Percentiles rank a stretch among this genome's conserved stretches.
These are phyloP conservation scores for Debaryomyces maramus DNA, from an alignment of 805 yeast species.

Conservation along the genomic window DNA sequence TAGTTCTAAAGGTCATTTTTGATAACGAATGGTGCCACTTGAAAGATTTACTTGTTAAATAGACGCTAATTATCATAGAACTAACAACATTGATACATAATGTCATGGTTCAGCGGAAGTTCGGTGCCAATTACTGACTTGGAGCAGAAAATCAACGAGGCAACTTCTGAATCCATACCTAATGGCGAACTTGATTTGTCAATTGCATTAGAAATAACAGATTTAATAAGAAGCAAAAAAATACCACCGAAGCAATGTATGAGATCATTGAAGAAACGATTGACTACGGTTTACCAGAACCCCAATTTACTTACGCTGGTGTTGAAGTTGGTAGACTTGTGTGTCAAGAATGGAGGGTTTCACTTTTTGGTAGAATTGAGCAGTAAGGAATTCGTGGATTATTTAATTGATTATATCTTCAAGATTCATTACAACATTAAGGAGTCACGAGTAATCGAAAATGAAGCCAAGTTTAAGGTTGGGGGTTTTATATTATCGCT, in stretches of 20 bases:
- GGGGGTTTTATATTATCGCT: slow-evolving; percentile 59
- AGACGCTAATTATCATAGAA: too few relatives aligned
- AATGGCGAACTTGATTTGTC: slow-evolving; percentile 82
- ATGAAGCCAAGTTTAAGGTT: slow-evolving; percentile 40
- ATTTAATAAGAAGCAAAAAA: slow-evolving; percentile 77
- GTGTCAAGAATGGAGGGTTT: slow-evolving; percentile 90
- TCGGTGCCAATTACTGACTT: slow-evolving; percentile 39
- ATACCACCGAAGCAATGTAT: slow-evolving; percentile 79
- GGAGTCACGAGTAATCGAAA: slow-evolving; percentile 22
- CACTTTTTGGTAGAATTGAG: slow-evolving; percentile 80
- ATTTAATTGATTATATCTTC: slow-evolving; percentile 52
- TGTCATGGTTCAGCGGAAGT: slow-evolving; percentile 55
- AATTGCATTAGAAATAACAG: slow-evolving; percentile 79
- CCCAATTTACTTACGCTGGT: slow-evolving; percentile 80
- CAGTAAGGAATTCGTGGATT: slow-evolving; percentile 83
- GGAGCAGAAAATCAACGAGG: slow-evolving; percentile 66
- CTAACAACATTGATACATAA: slow-evolving; percentile 13
- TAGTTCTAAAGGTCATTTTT: background rate
- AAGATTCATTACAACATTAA: slow-evolving; percentile 38
- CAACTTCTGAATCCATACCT: slow-evolving; percentile 89
- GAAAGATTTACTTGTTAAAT: too few relatives aligned
- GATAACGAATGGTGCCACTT: background rate
- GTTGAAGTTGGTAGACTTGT: slow-evolving; percentile 75
- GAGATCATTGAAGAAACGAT: slow-evolving; percentile 76
- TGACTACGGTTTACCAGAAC: slow-evolving; percentile 57